phyloP scores from a whole-genome alignment of 371 early-diverging fungal genomes.

The Mucor irregularis region DNA sequence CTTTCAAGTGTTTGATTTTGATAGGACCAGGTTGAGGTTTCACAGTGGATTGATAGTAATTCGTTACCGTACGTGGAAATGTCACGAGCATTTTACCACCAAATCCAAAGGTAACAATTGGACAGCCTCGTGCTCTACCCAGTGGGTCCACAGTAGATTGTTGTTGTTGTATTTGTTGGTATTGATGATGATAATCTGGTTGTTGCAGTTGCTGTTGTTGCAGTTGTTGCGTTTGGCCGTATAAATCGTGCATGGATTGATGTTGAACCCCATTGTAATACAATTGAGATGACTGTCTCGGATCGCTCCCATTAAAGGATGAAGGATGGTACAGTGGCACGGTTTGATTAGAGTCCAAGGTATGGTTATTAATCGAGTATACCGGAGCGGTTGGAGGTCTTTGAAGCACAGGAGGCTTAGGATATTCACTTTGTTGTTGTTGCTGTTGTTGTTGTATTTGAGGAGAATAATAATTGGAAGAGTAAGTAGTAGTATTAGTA shows the following conservation, averaged over 20 bases:
- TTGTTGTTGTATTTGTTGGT: conserved; percentile 23
- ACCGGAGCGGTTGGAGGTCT: conserved; percentile 26
- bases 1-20: conserved; percentile 49
- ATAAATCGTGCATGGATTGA: conserved; percentile 25
- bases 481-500: too few species aligned
- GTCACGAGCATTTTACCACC: conserved; percentile 82
- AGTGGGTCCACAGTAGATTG: conserved; percentile 57
- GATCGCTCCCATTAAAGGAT: conserved; percentile 1
- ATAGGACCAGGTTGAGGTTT: conserved; percentile 64
- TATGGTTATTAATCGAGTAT: too few species aligned
- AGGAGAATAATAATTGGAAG: background rate
- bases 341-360: conserved; percentile 2
- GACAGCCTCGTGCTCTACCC: conserved; percentile 68
- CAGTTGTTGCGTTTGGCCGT: conserved; percentile 6
- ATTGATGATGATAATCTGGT: conserved; percentile 20
- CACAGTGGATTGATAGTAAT: conserved; percentile 40
- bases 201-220: conserved; percentile 10
- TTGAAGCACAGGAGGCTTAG: conserved; percentile 15
- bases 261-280: conserved; percentile 17
- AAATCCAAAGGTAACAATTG: conserved; percentile 82
- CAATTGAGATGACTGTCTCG: conserved; percentile 1
- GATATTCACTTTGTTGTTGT: background rate
- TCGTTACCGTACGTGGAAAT: conserved; percentile 68
- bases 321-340: conserved; percentile 13
- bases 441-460: conserved; percentile 2